A percentile compares a stretch with the other conserved stretches of the same genome.
Conservation (phyloP, 306 rosid species). For the Senna siamea region DNA sequence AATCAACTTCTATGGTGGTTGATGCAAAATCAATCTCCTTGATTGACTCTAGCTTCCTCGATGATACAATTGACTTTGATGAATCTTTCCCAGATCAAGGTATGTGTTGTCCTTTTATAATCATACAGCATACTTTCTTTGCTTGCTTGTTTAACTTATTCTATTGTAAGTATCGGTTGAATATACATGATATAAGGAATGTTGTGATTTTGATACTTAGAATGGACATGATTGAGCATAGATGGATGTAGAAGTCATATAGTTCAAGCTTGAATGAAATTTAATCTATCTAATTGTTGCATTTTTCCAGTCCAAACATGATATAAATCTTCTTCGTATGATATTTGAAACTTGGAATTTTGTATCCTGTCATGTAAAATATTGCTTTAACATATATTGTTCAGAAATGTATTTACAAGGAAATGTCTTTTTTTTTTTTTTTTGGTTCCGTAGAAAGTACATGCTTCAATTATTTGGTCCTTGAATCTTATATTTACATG, state of each 20-base stretch:
- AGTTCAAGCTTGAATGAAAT: neutral
- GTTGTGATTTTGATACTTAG: neutral
- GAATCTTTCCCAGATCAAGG: slow-evolving; percentile 45
- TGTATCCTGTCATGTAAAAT: neutral
- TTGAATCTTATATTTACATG: no score
- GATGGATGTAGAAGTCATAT: neutral
- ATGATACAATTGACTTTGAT: slow-evolving; percentile 49
- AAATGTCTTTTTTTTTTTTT: no score
- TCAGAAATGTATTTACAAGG: neutral
- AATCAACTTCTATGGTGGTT: slow-evolving; percentile 15
- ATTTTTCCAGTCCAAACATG: neutral
- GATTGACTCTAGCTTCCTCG: slow-evolving; percentile 49
- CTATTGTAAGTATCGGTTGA: neutral
- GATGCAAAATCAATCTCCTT: slow-evolving; percentile 44
- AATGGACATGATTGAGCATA: slow-evolving; percentile 1
- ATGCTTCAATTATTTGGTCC: no score
- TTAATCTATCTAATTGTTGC: neutral
- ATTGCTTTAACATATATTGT: neutral
- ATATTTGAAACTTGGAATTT: neutral
- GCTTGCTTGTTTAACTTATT: neutral
- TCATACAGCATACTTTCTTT: no score
- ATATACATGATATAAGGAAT: neutral
- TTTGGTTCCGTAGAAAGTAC: no score
- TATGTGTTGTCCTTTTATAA: slow-evolving; percentile 27
- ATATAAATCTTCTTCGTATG: neutral